Percentiles rank a stretch among this genome's conserved stretches.
Evolutionary conservation across 306 rosid species (phyloP).

Genomic region (Casuarina equisetifolia): DNA sequence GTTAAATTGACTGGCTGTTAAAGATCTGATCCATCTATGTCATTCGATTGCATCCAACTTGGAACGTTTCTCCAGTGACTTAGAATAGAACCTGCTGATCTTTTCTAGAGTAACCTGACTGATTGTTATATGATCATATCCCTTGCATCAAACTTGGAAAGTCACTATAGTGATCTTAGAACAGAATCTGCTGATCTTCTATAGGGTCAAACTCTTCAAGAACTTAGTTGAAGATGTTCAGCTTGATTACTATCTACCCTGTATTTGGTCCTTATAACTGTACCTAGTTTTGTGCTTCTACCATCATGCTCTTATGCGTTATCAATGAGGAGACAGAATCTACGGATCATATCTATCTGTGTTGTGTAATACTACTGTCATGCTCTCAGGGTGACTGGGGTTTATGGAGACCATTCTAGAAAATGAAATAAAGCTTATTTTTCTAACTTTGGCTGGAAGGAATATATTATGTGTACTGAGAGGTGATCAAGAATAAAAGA

Average conservation of each 20-base stretch:
- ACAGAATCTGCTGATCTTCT: too few relatives aligned
- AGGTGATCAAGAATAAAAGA: background rate
- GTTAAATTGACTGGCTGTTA: background rate
- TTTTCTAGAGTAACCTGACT: background rate
- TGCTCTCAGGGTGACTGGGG: background rate
- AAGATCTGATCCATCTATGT: background rate
- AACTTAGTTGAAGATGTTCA: too few relatives aligned
- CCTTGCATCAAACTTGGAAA: too few relatives aligned
- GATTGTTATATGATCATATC: too few relatives aligned
- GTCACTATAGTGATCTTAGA: too few relatives aligned
- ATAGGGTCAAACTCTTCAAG: too few relatives aligned
- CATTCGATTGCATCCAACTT: background rate
- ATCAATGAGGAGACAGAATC: background rate
- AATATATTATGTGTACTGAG: background rate
- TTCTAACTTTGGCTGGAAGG: background rate
- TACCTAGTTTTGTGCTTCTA: background rate
- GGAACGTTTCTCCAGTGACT: background rate
- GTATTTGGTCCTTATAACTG: too few relatives aligned
- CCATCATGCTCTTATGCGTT: background rate
- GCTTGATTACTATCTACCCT: too few relatives aligned
- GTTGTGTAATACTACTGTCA: background rate
- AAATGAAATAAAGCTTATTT: background rate
- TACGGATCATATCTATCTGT: too few relatives aligned
- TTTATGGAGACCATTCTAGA: background rate
- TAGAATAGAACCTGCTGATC: background rate